Evolutionary conservation across 768 basidiomycete species (phyloP), one percentile per base, ranked within the genome.

Genomic region (Serendipita sp.): DNA sequence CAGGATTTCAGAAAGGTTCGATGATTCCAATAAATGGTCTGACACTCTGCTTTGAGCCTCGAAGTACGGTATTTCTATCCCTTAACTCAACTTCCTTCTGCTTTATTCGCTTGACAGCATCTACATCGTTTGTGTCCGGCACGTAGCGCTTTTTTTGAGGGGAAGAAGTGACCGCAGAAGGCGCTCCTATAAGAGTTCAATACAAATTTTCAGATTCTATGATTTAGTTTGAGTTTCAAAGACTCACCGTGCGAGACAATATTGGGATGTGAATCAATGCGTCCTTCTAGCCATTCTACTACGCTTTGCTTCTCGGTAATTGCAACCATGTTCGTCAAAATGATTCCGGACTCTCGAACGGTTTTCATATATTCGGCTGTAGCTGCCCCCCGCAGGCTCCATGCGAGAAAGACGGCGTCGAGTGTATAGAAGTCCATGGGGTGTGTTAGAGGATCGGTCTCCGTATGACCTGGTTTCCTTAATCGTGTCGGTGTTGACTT

Each of bases 341-440:
- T 78, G 35, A 92, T 75, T 0, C 89, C 88, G 47, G 79, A 79
- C 70, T 88, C 87, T 64, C 89, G 78, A 1, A 86, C 85, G 69
- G 88, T 85, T 71, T 85, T 87, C 83, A 95, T 84, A 75, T 98
- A 98, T 68, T 94, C 91, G 15, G 86, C 88, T 35, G 84, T 83
- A 0, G 83, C 78, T 0, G 83, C 82, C 71, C 90, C 88, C 52
- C 82, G 78, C 36, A 87, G 78, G 2, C 85, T 75, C 88, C 86
- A 98, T 34, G 88, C 86, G n/a, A 94, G 78, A 69, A 89, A 86
- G 7, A 98, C 78, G 1, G 91, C 87, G 63, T 89, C 88, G 13
- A 93, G 74, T 8, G 88, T 80, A 74, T 88, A 91, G 68, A 87
- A 86, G 56, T 89, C 86, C n/a, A 77, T 68, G 0, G 75, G 73